Evolutionary conservation across 805 yeast species (phyloP), one percentile per base, ranked within the genome.

Genomic region (Candida ponderosae): DNA sequence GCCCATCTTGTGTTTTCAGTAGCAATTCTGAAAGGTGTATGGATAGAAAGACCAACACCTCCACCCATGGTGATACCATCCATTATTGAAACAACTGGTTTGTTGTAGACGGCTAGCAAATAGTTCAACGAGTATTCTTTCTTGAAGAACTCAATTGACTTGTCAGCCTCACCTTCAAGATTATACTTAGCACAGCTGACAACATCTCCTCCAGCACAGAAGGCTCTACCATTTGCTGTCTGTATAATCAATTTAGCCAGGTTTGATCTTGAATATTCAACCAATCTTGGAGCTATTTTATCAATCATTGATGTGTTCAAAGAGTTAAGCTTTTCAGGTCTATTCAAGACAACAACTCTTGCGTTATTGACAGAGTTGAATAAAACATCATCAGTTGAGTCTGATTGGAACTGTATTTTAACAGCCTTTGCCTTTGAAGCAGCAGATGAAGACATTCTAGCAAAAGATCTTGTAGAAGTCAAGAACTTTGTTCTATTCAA

Each of bases 61-160:
- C 97, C 97, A 38, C 98, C 98, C 95, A 93, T 87, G 21, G 90
- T 86, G 50, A 90, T 86, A 18, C 97, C 97, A 54, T 93, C 81
- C 77, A 83, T 80, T 29, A 87, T 52, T 0, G 95, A 68, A n/a
- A 93, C 79, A 42, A 84, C 71, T 2, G 97, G 97, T 65, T 88
- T 90, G 41, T 79, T 66, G 49, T 76, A 88, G 14, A 90, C 79
- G 10, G 95, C 80, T 42, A 89, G 67, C 35, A 81, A 63, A 53
- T 79, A 83, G 65, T 93, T 79, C 52, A 93, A 64, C 43, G 80
- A 76, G 64, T 93, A 90, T 62, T 90, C 97, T 38, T 69, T 57
- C 41, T 76, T 73, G 66, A 93, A 90, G 61, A 82, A 84, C 41
- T 73, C 74, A 27, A 76, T 54, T 4, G 87, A 76, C 30, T 68